Conservation (phyloP, 331 rosid genomes). For the Acacia concinna region DNA sequence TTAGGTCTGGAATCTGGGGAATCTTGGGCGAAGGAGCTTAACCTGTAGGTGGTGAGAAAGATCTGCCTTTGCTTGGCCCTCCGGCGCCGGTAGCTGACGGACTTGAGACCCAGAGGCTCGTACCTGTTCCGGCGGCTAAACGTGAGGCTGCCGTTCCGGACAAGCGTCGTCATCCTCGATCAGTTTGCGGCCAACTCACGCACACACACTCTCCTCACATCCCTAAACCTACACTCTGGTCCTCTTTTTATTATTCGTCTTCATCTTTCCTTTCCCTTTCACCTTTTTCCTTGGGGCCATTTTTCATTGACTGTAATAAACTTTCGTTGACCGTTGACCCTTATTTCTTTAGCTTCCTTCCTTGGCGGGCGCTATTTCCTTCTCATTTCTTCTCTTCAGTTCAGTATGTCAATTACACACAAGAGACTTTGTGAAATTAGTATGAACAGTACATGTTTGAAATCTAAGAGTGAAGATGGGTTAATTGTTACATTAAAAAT, state of each 20-base stretch:
- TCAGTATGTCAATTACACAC: neutral
- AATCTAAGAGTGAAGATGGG: neutral
- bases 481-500: neutral
- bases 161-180: slow-evolving; percentile 56
- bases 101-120: slow-evolving; percentile 44
- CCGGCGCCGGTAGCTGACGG: slow-evolving; percentile 47
- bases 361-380: slow-evolving; percentile 43
- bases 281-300: neutral
- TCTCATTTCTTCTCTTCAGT: too few species aligned
- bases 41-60: slow-evolving; percentile 56
- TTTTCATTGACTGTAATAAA: neutral
- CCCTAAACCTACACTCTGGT: neutral
- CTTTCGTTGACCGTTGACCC: slow-evolving; percentile 28
- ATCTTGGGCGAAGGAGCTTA: slow-evolving; percentile 35
- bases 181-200: neutral
- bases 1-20: neutral
- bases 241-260: neutral
- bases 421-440: neutral
- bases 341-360: neutral
- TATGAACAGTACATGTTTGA: neutral
- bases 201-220: too few species aligned
- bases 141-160: slow-evolving; percentile 41
- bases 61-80: slow-evolving; percentile 61
- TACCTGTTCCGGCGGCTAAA: slow-evolving; percentile 49
- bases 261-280: neutral